Percentiles rank a stretch among this genome's conserved stretches.
Conservation (phyloP, 345 rosid genomes). For the Raphanus sativus region DNA sequence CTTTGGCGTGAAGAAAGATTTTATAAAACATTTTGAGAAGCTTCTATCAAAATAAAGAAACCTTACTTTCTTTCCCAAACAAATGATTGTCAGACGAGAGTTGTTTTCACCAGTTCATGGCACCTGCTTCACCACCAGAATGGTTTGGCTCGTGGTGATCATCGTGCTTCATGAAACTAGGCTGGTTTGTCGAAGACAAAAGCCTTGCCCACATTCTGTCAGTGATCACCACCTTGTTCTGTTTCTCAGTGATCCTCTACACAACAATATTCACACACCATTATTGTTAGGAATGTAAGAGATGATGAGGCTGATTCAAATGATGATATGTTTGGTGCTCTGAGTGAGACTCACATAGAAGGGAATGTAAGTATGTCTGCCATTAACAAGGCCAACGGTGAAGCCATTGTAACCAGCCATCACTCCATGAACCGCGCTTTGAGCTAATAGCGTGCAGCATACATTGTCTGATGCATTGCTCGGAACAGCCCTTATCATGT, state of each 20-base stretch:
- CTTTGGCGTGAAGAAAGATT: constrained; percentile 19
- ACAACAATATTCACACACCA: constrained; percentile 21
- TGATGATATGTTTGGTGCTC: not conserved
- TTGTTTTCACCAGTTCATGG: constrained; percentile 31
- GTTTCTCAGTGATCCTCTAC: constrained; percentile 78
- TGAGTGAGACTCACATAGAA: constrained; percentile 64
- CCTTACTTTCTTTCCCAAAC: constrained; percentile 18
- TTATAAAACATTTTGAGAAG: constrained; percentile 16
- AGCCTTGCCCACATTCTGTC: constrained; percentile 98
- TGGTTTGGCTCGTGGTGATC: constrained; percentile 42
- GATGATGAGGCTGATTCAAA: not conserved
- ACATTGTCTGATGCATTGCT: constrained; percentile 89
- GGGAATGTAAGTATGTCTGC: constrained; percentile 83
- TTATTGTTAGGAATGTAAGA: not conserved
- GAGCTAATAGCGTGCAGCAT: constrained; percentile 89
- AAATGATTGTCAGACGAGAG: not conserved
- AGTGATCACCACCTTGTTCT: constrained; percentile 75
- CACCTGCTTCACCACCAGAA: constrained; percentile 33
- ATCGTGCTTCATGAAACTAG: constrained; percentile 58
- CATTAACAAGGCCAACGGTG: constrained; percentile 80
- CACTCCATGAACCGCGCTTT: constrained; percentile 83
- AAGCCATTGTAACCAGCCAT: constrained; percentile 94
- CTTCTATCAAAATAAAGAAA: constrained; percentile 28
- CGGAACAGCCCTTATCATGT: constrained; percentile 84
- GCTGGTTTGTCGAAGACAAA: constrained; percentile 83